Percentiles rank a stretch among this genome's conserved stretches.
phyloP scores from a whole-genome alignment of 2,329 filamentous ascomycete species.

The Atkinsonella hypoxylon region DNA sequence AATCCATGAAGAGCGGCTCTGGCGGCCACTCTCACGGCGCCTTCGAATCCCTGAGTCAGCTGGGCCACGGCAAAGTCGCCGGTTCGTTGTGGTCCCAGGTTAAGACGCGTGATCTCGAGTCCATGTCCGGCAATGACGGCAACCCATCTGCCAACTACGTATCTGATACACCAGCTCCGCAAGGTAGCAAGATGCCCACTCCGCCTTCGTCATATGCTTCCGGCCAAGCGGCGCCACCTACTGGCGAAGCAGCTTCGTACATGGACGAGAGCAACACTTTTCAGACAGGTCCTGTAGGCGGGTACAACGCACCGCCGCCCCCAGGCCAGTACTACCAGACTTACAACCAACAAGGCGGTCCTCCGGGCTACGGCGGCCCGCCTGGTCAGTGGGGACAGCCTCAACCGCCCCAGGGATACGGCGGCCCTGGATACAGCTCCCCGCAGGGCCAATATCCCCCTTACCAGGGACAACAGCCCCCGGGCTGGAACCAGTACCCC shows the following conservation, averaged over 20 bases:
- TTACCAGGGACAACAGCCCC: slow-evolving; percentile 16
- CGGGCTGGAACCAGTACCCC: slow-evolving; percentile 25
- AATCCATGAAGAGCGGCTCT: slow-evolving; percentile 19
- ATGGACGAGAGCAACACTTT: slow-evolving; percentile 8
- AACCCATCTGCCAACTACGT: slow-evolving; percentile 24
- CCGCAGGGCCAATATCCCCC: slow-evolving; percentile 13
- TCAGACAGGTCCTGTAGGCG: slow-evolving; percentile 14
- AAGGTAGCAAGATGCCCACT: slow-evolving; percentile 17
- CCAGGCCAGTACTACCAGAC: slow-evolving; percentile 20
- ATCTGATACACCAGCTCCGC: slow-evolving; percentile 27
- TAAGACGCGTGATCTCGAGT: slow-evolving; percentile 43
- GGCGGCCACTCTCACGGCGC: slow-evolving; percentile 31
- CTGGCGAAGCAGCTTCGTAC: slow-evolving; percentile 22
- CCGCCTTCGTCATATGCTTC: slow-evolving; percentile 19
- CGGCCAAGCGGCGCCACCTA: slow-evolving; percentile 19
- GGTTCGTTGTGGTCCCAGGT: slow-evolving; percentile 52
- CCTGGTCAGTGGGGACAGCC: slow-evolving; percentile 8
- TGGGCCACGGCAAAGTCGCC: slow-evolving; percentile 44
- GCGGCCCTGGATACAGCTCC: slow-evolving; percentile 13
- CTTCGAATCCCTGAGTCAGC: slow-evolving; percentile 27
- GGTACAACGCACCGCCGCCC: slow-evolving; percentile 21
- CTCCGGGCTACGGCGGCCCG: slow-evolving; percentile 10
- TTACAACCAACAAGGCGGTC: slow-evolving; percentile 15
- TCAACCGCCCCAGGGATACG: slow-evolving; percentile 10
- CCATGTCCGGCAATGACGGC: slow-evolving; percentile 38